Base-by-base conservation (phyloP, 305 asterid species). In the Fraxinus nigra region DNA sequence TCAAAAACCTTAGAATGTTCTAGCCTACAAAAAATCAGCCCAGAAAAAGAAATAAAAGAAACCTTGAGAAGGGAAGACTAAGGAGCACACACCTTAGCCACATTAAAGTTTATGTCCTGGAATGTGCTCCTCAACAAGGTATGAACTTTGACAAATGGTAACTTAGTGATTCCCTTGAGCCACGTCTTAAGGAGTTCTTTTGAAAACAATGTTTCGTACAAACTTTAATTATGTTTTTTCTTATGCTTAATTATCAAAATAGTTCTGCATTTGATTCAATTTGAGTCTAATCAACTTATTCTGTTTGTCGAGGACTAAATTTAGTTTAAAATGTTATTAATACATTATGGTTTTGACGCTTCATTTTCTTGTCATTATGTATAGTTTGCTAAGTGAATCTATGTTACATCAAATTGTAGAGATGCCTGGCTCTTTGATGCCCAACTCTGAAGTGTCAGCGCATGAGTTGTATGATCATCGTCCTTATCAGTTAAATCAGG, bases 401-500 rank as follows among this genome's bases (percentile, higher is more conserved):
- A 13, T 54, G 38, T 83, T 20, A 9, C 30, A 61, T 51, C 22
- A 13, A 18, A 59, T 76, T 78, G 79, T 77, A 93, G 98, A 89
- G 78, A 87, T 89, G 95, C 92, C 92, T 61, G 98, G 98, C 9
- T 75, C 82, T 76, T 77, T 76, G 75, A 48, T 2, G 1, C 30
- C 40, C 35, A 85, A 80, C 24, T 48, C 86, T n/a, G 83, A 79
- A 40, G 34, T 24, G n/a, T 10, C 56, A 1, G 38, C 67, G 9
- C 93, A 90, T 59, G 2, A 6, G n/a, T 81, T 95, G 34, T 87
- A 82, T 46, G 98, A 94, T 74, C 98, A 94, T 80, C 88, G 87
- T 1, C 97, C 97, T 6, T 85, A 89, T 18, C 73, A 61, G 32
- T 77, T 91, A 26, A 92, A 94, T 75, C 81, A 63, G 2, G 97